A percentile compares a stretch with the other conserved stretches of the same genome.
These are phyloP conservation scores for Aspergillus sp. DNA, from an alignment of 2,329 filamentous ascomycete species.

Conservation along the genomic window DNA sequence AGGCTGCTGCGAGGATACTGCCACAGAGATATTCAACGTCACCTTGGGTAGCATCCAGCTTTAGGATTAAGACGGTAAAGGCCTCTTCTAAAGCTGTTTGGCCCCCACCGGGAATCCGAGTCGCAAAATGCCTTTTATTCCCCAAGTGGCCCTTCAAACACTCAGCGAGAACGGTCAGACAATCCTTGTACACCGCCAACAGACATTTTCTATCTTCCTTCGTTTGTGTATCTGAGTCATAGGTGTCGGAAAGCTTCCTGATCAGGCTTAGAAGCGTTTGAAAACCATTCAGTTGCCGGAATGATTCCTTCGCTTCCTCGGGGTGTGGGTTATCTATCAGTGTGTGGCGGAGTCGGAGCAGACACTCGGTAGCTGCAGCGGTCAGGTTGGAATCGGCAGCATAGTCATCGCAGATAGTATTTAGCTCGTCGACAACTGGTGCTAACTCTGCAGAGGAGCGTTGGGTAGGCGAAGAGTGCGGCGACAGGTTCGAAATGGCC, in stretches of 20 bases:
- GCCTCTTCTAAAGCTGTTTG: slow-evolving; percentile 75
- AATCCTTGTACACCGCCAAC: slow-evolving; percentile 63
- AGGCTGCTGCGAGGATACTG: slow-evolving; percentile 74
- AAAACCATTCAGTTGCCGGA: slow-evolving; percentile 78
- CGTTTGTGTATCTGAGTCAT: slow-evolving; percentile 62
- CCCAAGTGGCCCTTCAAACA: slow-evolving; percentile 76
- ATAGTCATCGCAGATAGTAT: slow-evolving; percentile 30
- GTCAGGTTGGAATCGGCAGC: slow-evolving; percentile 32
- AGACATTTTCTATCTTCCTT: slow-evolving; percentile 64
- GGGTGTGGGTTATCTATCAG: slow-evolving; percentile 54
- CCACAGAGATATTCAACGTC: slow-evolving; percentile 81
- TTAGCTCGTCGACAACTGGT: slow-evolving; percentile 40
- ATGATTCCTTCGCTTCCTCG: slow-evolving; percentile 69
- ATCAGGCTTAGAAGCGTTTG: slow-evolving; percentile 69
- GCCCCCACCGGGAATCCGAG: slow-evolving; percentile 71
- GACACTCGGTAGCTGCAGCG: slow-evolving; percentile 52
- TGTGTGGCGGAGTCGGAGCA: slow-evolving; percentile 67
- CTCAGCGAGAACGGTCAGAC: slow-evolving; percentile 65
- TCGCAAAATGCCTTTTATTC: slow-evolving; percentile 83
- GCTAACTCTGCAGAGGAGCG: slow-evolving; percentile 38
- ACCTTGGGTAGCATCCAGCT: slow-evolving; percentile 42
- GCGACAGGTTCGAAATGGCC: slow-evolving; percentile 28
- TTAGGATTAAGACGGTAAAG: slow-evolving; percentile 65
- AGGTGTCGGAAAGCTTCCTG: slow-evolving; percentile 71
- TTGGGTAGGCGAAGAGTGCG: slow-evolving; percentile 33